Percentiles rank a stretch among this genome's conserved stretches.
These are phyloP conservation scores for Babesia caballi DNA, from an alignment of 169 alveolate species.

Conservation along the genomic window DNA sequence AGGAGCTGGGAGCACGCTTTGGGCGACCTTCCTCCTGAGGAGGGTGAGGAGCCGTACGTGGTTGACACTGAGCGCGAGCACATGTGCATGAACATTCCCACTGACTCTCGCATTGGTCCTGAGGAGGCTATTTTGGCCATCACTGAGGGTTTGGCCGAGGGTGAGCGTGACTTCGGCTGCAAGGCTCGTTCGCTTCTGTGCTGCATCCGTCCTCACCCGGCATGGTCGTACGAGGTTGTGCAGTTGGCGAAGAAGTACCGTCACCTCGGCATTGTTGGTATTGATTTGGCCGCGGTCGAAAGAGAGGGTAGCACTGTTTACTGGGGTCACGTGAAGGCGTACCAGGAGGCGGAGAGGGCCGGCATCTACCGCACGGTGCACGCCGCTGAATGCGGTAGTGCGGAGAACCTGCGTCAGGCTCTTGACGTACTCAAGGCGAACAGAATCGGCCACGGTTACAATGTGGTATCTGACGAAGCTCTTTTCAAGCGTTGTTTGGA, in stretches of 20 bases:
- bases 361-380: slow-evolving; percentile 20
- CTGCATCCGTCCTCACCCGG: slow-evolving; percentile 15
- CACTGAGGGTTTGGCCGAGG: slow-evolving; percentile 8
- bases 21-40: slow-evolving; percentile 10
- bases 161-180: slow-evolving; percentile 7
- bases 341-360: slow-evolving; percentile 15
- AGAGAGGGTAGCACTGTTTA: slow-evolving; percentile 1
- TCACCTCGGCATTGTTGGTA: slow-evolving; percentile 26
- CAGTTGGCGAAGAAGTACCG: slow-evolving; percentile 16
- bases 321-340: slow-evolving; percentile 23
- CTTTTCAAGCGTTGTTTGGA: background rate
- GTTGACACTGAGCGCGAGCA: background rate
- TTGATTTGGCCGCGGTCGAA: background rate
- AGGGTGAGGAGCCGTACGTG: background rate
- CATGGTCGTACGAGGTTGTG: slow-evolving; percentile 24
- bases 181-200: slow-evolving; percentile 16
- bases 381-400: slow-evolving; percentile 11
- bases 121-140: slow-evolving; percentile 16
- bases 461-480: background rate
- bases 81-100: slow-evolving; percentile 1
- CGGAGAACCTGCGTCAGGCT: slow-evolving; percentile 10
- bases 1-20: slow-evolving; percentile 5
- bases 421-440: slow-evolving; percentile 13
- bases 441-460: slow-evolving; percentile 18
- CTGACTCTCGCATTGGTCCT: background rate